phyloP scores from a whole-genome alignment of 1,139 yeast species.

The Pichia sp. region DNA sequence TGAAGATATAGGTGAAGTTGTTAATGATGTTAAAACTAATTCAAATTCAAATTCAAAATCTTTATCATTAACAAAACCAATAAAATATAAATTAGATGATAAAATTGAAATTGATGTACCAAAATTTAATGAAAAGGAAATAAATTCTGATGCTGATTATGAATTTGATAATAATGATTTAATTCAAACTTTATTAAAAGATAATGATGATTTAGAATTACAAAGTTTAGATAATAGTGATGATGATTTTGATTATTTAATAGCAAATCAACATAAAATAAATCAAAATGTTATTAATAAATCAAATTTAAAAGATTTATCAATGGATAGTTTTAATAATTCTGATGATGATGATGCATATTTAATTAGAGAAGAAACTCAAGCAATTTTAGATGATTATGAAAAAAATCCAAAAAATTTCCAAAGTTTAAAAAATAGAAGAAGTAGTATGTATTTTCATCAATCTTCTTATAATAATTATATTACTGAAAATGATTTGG shows the following conservation, averaged over 20 bases:
- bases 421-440: conserved; percentile 8
- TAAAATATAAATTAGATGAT: conserved; percentile 9
- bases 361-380: conserved; percentile 40
- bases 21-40: conserved; percentile 23
- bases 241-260: conserved; percentile 44
- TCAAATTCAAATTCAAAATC: not conserved
- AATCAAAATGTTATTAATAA: conserved; percentile 24
- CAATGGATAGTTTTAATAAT: conserved; percentile 14
- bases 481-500: conserved; percentile 24
- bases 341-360: conserved; percentile 27
- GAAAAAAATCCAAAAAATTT: conserved; percentile 29
- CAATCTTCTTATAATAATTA: conserved; percentile 8
- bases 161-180: conserved; percentile 70
- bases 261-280: conserved; percentile 23
- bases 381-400: conserved; percentile 38
- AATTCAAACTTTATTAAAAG: conserved; percentile 62
- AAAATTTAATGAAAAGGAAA: conserved; percentile 44
- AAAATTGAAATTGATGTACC: conserved; percentile 37
- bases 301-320: conserved; percentile 40
- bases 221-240: conserved; percentile 46
- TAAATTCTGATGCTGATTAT: conserved; percentile 60
- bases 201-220: conserved; percentile 50
- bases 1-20: conserved; percentile 71
- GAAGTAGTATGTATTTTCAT: conserved; percentile 16
- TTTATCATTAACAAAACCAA: not conserved